phyloP scores from a whole-genome alignment of 169 alveolate species.

The Fabrea salina region DNA sequence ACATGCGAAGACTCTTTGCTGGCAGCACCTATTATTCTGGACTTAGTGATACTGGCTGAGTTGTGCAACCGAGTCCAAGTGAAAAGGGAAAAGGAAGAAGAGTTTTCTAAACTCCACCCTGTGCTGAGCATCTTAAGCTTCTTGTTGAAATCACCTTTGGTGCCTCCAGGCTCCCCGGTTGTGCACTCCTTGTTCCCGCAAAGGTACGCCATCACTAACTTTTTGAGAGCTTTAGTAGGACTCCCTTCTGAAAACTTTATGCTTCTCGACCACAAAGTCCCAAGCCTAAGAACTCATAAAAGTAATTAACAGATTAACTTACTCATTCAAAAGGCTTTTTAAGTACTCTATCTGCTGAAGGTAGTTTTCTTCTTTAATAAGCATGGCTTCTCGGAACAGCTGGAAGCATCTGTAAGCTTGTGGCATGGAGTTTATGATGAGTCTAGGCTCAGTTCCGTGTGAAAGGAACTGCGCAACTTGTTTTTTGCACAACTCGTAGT shows the following conservation, averaged over 20 bases:
- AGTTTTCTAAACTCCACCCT: conserved; percentile 31
- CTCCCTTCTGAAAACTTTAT: conserved; percentile 47
- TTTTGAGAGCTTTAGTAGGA: conserved; percentile 45
- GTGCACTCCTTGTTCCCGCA: conserved; percentile 41
- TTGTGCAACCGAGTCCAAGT: conserved; percentile 29
- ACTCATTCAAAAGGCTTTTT: too few relatives aligned
- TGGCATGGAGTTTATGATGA: neutral
- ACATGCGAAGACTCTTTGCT: conserved; percentile 90
- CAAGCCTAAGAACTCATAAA: neutral
- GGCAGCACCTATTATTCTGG: conserved; percentile 89
- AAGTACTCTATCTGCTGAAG: neutral
- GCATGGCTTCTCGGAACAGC: conserved; percentile 16
- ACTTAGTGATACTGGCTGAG: conserved; percentile 83
- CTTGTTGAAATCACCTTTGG: conserved; percentile 46
- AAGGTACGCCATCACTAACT: conserved; percentile 33
- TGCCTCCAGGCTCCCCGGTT: conserved; percentile 39
- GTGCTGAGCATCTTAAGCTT: conserved; percentile 31
- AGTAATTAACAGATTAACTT: too few relatives aligned
- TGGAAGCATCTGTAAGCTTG: conserved; percentile 18
- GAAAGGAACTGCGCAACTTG: conserved; percentile 21
- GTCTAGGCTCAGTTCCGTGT: neutral
- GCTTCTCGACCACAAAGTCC: conserved; percentile 27
- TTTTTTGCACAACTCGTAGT: neutral
- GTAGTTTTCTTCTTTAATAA: neutral
- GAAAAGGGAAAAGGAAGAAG: neutral